A percentile compares a stretch with the other conserved stretches of the same genome.
These are phyloP conservation scores for Odontarrhena argentea DNA, from an alignment of 345 rosid genomes.

Conservation along the genomic window DNA sequence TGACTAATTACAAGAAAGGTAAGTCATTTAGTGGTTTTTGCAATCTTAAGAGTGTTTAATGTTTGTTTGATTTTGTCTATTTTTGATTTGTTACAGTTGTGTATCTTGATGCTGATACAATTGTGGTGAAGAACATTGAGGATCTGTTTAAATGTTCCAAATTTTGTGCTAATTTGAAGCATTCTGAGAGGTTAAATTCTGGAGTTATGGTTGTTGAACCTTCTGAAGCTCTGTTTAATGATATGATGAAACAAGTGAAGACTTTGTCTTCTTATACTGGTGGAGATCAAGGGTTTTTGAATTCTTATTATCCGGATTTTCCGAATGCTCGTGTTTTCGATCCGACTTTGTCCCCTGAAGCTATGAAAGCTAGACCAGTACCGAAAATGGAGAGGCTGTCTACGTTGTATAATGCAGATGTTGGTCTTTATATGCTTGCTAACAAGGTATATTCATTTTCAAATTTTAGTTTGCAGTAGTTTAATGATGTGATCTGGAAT, in stretches of 20 bases:
- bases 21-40: not conserved
- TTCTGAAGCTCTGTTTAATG: constrained; percentile 66
- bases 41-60: not conserved
- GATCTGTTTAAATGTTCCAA: constrained; percentile 77
- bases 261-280: constrained; percentile 86
- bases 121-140: constrained; percentile 89
- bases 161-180: constrained; percentile 95
- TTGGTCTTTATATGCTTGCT: constrained; percentile 98
- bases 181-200: constrained; percentile 92
- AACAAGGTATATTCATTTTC: constrained; percentile 63
- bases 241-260: constrained; percentile 88
- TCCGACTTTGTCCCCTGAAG: constrained; percentile 64
- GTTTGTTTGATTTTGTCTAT: constrained; percentile 21
- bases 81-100: constrained; percentile 59
- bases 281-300: constrained; percentile 93
- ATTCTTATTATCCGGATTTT: constrained; percentile 77
- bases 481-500: constrained; percentile 10
- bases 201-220: constrained; percentile 99
- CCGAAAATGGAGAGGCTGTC: constrained; percentile 95
- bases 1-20: constrained; percentile 91
- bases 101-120: constrained; percentile 94
- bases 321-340: constrained; percentile 83
- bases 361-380: constrained; percentile 54
- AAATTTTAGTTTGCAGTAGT: not conserved
- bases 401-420: constrained; percentile 90